Evolutionary conservation across 169 alveolate species (phyloP).

Genomic region (Plasmodium knowlesi): DNA sequence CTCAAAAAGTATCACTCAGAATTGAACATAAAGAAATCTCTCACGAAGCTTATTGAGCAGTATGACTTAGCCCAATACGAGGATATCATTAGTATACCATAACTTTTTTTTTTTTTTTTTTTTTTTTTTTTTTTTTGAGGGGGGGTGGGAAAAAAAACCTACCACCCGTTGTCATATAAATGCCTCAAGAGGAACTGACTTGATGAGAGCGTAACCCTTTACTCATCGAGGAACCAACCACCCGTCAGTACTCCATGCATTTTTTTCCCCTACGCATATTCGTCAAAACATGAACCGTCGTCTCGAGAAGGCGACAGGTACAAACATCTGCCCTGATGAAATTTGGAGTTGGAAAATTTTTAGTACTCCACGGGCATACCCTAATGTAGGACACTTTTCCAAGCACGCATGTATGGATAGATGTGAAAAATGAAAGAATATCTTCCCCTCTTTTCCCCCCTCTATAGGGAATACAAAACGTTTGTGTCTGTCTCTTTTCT

Average conservation of each 20-base stretch:
- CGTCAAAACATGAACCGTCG: not conserved
- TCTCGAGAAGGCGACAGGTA: not conserved
- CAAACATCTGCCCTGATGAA: not conserved
- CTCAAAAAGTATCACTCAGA: slow-evolving; percentile 71
- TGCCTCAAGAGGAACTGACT: not conserved
- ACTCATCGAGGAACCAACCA: not conserved
- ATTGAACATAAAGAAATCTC: slow-evolving; percentile 48
- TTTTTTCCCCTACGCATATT: not conserved
- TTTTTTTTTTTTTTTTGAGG: not conserved
- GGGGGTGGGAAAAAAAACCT: not conserved
- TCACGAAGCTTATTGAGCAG: slow-evolving; percentile 68
- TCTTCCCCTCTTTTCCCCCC: not conserved
- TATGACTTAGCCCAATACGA: slow-evolving; percentile 67
- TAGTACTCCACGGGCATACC: not conserved
- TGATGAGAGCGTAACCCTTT: not conserved
- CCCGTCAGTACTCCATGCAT: not conserved
- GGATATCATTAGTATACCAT: slow-evolving; percentile 66
- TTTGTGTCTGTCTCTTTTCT: not conserved
- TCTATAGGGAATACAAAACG: not conserved
- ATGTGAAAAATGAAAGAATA: not conserved
- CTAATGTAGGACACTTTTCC: not conserved
- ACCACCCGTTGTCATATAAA: not conserved
- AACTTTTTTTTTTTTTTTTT: too few relatives aligned
- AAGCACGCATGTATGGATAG: not conserved
- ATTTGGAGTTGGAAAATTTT: not conserved